Evolutionary conservation across 2,329 filamentous ascomycete species (phyloP), one percentile per base, ranked within the genome.

Genomic region (Phialophora expanda): DNA sequence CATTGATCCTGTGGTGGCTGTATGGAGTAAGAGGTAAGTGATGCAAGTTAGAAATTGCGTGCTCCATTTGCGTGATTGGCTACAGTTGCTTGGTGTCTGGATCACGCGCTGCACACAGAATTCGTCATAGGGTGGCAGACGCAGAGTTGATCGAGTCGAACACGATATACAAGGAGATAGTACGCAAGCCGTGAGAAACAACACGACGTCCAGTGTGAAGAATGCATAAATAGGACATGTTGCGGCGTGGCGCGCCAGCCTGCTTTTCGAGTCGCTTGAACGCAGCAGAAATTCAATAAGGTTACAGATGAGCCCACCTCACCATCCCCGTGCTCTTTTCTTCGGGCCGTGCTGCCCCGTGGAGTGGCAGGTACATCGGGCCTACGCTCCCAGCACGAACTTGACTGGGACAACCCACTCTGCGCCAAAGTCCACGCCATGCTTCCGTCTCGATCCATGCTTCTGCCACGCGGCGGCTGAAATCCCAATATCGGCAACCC

Each of bases 371-470:
- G 38, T 17, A 20, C 38, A 44, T 44, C 38, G 54, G 17, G 26
- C 50, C 63, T 60, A 46, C 11, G 30, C 11, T 20, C 58, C 66
- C 38, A 68, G 11, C 17, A 63, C 69, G 48, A 69, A 70, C 61
- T 68, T 73, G 63, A 73, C 58, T 5, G 67, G 63, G n/a, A 96
- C 83, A 68, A 95, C 88, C 94, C 94, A 98, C 70, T 89, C 87
- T 66, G 89, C 88, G 26, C 92, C 92, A 82, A 97, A 98, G 73
- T 93, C 92, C 63, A 97, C 89, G 0, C 93, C 93, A 70, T 91
- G 89, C 22, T 93, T 87, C 58, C 92, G 87, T 64, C 69, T 56
- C 30, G 64, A 69, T 34, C 69, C 70, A 61, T 70, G 70, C 48
- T 71, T 73, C 60, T 74, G 73, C 73, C 72, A 73, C 57, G 70